phyloP scores from a whole-genome alignment of 2,329 filamentous ascomycete genomes.

The Cercospora citrullina region DNA sequence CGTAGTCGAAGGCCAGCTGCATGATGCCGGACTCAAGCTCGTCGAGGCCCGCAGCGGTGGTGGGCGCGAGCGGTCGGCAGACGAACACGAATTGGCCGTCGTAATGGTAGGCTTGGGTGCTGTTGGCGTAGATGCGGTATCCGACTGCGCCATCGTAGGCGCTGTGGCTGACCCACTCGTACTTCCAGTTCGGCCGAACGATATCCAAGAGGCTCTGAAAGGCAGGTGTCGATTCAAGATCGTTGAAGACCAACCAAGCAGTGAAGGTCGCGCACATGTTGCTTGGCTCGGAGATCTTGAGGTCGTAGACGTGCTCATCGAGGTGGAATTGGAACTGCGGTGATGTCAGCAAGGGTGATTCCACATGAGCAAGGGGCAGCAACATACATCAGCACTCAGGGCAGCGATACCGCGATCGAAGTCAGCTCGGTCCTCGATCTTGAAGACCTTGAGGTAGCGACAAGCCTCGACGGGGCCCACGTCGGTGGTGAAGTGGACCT shows the following conservation, averaged over 20 bases:
- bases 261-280: slow-evolving; percentile 8
- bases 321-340: slow-evolving; percentile 25
- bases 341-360: not conserved
- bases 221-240: slow-evolving; percentile 38
- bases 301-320: slow-evolving; percentile 18
- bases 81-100: slow-evolving; percentile 36
- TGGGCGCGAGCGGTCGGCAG: slow-evolving; percentile 15
- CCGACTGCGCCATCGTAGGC: slow-evolving; percentile 23
- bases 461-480: slow-evolving; percentile 22
- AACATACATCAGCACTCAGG: slow-evolving; percentile 26
- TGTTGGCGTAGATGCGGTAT: not conserved
- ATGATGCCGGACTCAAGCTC: slow-evolving; percentile 11
- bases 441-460: slow-evolving; percentile 30
- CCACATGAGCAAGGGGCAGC: not conserved
- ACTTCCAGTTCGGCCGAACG: slow-evolving; percentile 14
- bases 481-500: slow-evolving; percentile 32
- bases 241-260: slow-evolving; percentile 41
- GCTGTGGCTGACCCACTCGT: slow-evolving; percentile 23
- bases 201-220: not conserved
- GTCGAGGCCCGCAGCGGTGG: slow-evolving; percentile 22
- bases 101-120: not conserved
- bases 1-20: slow-evolving; percentile 26
- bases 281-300: slow-evolving; percentile 11
- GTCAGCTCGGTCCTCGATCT: slow-evolving; percentile 4
- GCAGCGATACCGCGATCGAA: slow-evolving; percentile 1